Percentiles rank a stretch among this genome's conserved stretches.
Conservation (phyloP, 441 rosid genomes). For the Bruguiera hainesii region DNA sequence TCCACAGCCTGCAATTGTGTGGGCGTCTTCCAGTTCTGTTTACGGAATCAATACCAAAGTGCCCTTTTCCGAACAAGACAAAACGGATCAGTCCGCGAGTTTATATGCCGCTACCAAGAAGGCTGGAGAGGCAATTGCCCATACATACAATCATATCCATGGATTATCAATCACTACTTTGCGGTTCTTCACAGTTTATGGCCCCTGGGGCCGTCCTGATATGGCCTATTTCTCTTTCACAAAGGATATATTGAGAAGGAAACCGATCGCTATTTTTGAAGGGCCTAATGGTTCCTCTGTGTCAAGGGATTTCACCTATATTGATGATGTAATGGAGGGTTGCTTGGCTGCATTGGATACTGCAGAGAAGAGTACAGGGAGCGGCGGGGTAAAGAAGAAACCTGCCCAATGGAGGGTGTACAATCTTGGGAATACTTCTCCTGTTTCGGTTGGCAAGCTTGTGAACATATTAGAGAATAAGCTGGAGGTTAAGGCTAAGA, state of each 20-base stretch:
- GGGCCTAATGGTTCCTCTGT: constrained; percentile 33
- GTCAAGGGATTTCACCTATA: constrained; percentile 45
- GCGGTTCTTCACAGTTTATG: constrained; percentile 45
- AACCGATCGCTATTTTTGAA: constrained; percentile 29
- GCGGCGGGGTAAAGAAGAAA: constrained; percentile 38
- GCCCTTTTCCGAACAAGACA: constrained; percentile 36
- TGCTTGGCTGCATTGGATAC: constrained; percentile 45
- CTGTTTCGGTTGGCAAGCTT: constrained; percentile 37
- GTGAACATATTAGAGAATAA: constrained; percentile 42
- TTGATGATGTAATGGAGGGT: constrained; percentile 46
- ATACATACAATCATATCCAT: constrained; percentile 41
- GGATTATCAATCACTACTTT: constrained; percentile 42
- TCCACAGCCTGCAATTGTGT: constrained; percentile 39
- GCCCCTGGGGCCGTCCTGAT: constrained; percentile 51
- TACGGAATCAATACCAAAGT: constrained; percentile 37
- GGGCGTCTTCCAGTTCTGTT: constrained; percentile 47
- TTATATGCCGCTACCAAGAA: constrained; percentile 43
- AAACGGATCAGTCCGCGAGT: constrained; percentile 40
- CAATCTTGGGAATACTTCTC: constrained; percentile 44
- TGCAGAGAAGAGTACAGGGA: constrained; percentile 38
- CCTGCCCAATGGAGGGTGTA: constrained; percentile 35
- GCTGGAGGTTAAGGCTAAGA: constrained; percentile 45
- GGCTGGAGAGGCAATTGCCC: constrained; percentile 45
- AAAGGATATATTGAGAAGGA: constrained; percentile 35
- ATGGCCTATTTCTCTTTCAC: constrained; percentile 49